phyloP scores from a whole-genome alignment of 768 basidiomycete genomes.

The Pisolithus microcarpus region DNA sequence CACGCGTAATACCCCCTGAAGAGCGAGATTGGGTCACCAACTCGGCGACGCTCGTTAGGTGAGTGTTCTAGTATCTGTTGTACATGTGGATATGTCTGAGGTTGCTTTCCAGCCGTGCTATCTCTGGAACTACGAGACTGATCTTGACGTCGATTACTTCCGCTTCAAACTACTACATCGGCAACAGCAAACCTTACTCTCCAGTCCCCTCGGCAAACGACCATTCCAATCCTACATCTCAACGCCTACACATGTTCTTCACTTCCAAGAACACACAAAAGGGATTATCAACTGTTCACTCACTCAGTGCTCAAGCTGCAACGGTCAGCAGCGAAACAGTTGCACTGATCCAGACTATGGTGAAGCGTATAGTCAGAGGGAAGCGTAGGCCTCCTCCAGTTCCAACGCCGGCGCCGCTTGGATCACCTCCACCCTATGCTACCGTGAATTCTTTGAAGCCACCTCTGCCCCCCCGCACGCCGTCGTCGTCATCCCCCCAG shows the following conservation, averaged over 20 bases:
- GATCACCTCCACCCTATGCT: background rate
- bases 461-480: background rate
- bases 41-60: constrained; percentile 10
- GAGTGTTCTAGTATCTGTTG: no score
- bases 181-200: no score
- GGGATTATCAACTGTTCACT: constrained; percentile 54
- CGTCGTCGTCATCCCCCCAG: background rate
- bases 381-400: constrained; percentile 18
- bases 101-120: constrained; percentile 35
- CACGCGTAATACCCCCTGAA: constrained; percentile 51
- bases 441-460: background rate
- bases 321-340: constrained; percentile 61
- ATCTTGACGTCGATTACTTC: constrained; percentile 44
- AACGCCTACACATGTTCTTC: constrained; percentile 49
- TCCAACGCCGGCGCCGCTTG: no score
- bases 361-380: constrained; percentile 48
- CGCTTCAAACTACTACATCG: constrained; percentile 56
- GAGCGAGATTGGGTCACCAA: constrained; percentile 57
- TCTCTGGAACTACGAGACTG: constrained; percentile 58
- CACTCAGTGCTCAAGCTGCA: constrained; percentile 59
- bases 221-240: constrained; percentile 3
- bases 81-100: no score
- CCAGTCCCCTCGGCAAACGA: constrained; percentile 2
- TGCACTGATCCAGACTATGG: constrained; percentile 50
- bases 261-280: constrained; percentile 55